A percentile compares a stretch with the other conserved stretches of the same genome.
Evolutionary conservation across 148 eudicot species (phyloP).

Genomic region (Cornus suecica): DNA sequence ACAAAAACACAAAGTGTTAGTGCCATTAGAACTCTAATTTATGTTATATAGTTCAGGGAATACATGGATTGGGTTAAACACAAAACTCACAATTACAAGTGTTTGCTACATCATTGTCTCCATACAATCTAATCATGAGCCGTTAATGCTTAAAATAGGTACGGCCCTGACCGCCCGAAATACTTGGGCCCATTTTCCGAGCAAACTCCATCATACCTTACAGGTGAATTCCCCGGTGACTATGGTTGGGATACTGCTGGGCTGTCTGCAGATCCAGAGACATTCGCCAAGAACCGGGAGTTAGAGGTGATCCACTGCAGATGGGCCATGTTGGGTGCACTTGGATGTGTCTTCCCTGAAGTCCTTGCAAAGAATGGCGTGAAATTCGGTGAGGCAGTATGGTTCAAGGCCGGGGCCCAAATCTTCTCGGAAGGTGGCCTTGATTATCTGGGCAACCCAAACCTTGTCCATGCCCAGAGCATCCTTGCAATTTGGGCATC

Average conservation of each 20-base stretch:
- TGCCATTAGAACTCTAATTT: too few species aligned
- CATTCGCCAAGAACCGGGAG: conserved; percentile 18
- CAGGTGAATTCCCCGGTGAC: conserved; percentile 34
- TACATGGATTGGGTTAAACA: too few species aligned
- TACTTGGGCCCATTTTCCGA: conserved; percentile 36
- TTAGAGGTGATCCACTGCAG: conserved; percentile 23
- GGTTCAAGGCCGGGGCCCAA: conserved; percentile 38
- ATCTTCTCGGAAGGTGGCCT: conserved; percentile 35
- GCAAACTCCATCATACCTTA: conserved; percentile 35
- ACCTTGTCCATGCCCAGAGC: conserved; percentile 20
- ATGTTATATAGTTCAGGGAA: too few species aligned
- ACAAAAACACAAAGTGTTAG: too few species aligned
- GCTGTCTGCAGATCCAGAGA: conserved; percentile 23
- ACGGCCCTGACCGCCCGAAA: conserved; percentile 32
- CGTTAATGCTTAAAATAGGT: conserved; percentile 9
- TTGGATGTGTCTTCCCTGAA: conserved; percentile 28
- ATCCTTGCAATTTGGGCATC: conserved; percentile 19
- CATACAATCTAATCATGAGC: too few species aligned
- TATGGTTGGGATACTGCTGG: conserved; percentile 38
- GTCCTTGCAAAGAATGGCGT: conserved; percentile 31
- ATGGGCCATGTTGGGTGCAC: conserved; percentile 29
- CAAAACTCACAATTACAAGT: too few species aligned
- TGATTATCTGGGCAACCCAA: conserved; percentile 23
- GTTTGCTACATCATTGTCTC: too few species aligned
- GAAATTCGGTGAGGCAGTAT: conserved; percentile 28